phyloP scores from a whole-genome alignment of 2,329 filamentous ascomycete species.

The Pleomassaria siparia region DNA sequence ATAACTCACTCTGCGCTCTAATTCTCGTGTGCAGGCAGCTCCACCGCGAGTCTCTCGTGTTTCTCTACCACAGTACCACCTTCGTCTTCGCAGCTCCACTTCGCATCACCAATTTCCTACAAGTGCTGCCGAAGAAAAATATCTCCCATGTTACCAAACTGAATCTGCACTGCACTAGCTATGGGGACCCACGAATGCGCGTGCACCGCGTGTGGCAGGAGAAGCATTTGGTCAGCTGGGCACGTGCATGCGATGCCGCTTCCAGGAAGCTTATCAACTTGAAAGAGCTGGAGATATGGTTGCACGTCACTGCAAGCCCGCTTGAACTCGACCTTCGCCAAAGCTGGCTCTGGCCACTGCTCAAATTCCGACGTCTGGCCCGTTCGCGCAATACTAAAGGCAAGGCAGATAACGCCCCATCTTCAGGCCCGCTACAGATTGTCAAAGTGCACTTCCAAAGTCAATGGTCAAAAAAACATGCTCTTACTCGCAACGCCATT shows the following conservation, averaged over 20 bases:
- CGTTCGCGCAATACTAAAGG: not conserved
- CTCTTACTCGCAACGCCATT: conserved; percentile 7
- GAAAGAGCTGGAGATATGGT: conserved; percentile 23
- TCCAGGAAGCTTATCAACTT: conserved; percentile 24
- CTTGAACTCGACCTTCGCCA: conserved; percentile 25
- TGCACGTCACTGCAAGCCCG: conserved; percentile 18
- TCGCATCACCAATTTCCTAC: conserved; percentile 31
- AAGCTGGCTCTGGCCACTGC: conserved; percentile 29
- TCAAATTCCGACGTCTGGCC: conserved; percentile 28
- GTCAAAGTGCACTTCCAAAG: conserved; percentile 21
- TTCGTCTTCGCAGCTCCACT: conserved; percentile 34
- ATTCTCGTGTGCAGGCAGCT: conserved; percentile 33
- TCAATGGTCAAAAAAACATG: conserved; percentile 6
- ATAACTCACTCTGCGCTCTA: conserved; percentile 27
- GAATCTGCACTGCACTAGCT: conserved; percentile 33
- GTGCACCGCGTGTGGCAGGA: conserved; percentile 22
- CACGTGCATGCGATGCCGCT: conserved; percentile 18
- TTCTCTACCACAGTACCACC: conserved; percentile 32
- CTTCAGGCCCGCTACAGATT: conserved; percentile 3
- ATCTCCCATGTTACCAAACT: conserved; percentile 28
- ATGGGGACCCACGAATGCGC: conserved; percentile 20
- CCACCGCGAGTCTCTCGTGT: conserved; percentile 23
- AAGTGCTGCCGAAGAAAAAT: conserved; percentile 14
- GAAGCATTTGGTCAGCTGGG: conserved; percentile 29
- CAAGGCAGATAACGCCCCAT: not conserved